Evolutionary conservation across 768 basidiomycete species (phyloP), one percentile per base, ranked within the genome.

Genomic region (Tylopilus rubrobrunneus): DNA sequence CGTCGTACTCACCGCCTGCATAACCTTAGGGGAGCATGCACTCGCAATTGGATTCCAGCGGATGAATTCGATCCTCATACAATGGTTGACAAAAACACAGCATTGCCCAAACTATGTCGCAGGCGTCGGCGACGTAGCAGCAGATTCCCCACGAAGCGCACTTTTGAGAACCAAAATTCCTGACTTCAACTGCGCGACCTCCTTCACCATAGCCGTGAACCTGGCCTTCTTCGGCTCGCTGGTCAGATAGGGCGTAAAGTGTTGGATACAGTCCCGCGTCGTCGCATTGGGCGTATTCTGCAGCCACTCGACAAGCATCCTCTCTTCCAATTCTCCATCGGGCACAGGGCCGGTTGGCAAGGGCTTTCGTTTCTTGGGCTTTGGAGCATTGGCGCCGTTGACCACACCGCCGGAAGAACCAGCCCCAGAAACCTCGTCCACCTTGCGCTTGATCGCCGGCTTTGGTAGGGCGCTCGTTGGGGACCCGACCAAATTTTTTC

Each of bases 121-220:
- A 45, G 67, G 54, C 28, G 43, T 53, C 6, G 66, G 62, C 14
- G 65, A 65, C 44, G 59, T 56, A 52, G 56, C 55, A 34, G 59
- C 58, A 52, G 69, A 63, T 25, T 62, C 70, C 42, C 67, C 70
- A 12, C 68, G 69, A 49, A 64, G 75, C 28, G 70, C 72, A 59
- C 71, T 75, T 60, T 81, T 74, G 64, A 89, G 69, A 17, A 83
- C 74, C 48, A 92, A 71, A 28, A 83, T 74, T 37, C 85, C 85
- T 42, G 78, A 78, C 73, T 83, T 86, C 69, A 91, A 67, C 66
- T 80, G 76, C 19, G 89, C 90, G 43, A 90, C 83, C 69, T 90
- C 84, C 73, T 87, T 85, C 44, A 92, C 85, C 69, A 92, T 76
- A 10, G 76, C 78, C n/a, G 89, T 87, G 64, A 92, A 90, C 68